Conservation (phyloP, 2,329 filamentous ascomycete species). For the Xylaria sp. region DNA sequence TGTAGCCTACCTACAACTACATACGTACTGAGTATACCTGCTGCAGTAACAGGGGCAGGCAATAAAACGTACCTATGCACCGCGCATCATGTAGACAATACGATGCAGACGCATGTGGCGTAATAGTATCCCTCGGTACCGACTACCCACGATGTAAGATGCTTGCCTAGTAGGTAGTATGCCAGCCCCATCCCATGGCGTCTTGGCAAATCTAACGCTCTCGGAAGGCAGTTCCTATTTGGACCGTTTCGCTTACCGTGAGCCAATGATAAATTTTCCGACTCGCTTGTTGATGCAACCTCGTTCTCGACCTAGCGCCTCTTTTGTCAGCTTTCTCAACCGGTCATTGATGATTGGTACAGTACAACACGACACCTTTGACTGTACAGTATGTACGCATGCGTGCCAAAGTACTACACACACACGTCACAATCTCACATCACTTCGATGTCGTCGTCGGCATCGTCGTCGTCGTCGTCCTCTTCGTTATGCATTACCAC, state of each 20-base stretch:
- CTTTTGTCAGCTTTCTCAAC: background rate
- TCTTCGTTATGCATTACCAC: conserved; percentile 4
- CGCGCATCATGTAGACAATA: no score
- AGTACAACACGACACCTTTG: background rate
- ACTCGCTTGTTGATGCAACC: conserved; percentile 40
- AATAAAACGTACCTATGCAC: no score
- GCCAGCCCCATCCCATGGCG: no score
- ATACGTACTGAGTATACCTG: no score
- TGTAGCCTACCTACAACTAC: no score
- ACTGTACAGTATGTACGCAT: background rate
- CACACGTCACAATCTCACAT: conserved; percentile 9
- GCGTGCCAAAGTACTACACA: background rate
- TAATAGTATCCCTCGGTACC: no score
- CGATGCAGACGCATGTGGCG: no score
- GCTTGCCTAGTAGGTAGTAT: background rate
- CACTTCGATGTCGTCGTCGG: background rate
- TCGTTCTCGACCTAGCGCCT: conserved; percentile 30
- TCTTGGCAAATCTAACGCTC: conserved; percentile 29
- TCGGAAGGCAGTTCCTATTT: conserved; percentile 28
- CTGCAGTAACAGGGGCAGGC: no score
- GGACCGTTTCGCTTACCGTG: conserved; percentile 36
- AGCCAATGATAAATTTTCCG: conserved; percentile 40
- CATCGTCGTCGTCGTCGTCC: background rate
- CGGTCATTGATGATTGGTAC: conserved; percentile 13
- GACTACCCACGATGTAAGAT: no score